Evolutionary conservation across 495 filamentous ascomycete genomes (phyloP), one percentile per base, ranked within the genome.

Genomic region (Xylaria longipes): DNA sequence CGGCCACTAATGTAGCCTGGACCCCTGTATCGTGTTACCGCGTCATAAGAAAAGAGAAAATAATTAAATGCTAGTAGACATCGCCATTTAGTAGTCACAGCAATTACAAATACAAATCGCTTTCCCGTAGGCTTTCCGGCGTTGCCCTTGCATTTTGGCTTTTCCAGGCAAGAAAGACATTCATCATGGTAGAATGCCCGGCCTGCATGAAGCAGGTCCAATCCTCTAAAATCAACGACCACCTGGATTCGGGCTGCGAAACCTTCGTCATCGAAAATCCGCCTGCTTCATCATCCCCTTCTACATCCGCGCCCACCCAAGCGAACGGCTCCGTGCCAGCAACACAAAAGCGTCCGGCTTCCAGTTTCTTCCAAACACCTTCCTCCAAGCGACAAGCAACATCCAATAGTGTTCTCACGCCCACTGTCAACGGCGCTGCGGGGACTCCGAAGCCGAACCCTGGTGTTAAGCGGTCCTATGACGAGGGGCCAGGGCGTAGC

Each of bases 221-320:
- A 64, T 83, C 91, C 65, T 74, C 83, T 66, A 88, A 92, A 70
- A 99, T 99, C 83, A 99, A 99, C 80, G 85, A 87, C 62, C 96
- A 99, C 78, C 89, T 99, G 74, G 96, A 99, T 80, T 94, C 92
- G 20, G 87, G 88, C 74, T 98, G 96, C 81, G 80, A 89, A 74
- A 83, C 79, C 22, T 89, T 89, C 74, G 76, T 92, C 57, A 77
- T 87, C 79, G 87, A 81, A 73, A 81, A 68, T 75, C 71, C 73
- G 41, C 57, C 75, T 12, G 68, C 60, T 2, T 73, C 78, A 20
- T 75, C 76, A 35, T 63, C 68, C 22, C 65, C 72, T 43, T 27
- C 45, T 14, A 37, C 50, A 20, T 64, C 46, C 12, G 75, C 79
- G 22, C 71, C 79, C 43, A 79, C 83, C 22, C 80, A 82, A 31